Evolutionary conservation across 768 basidiomycete genomes (phyloP).

Genomic region (Tremella fuciformis): DNA sequence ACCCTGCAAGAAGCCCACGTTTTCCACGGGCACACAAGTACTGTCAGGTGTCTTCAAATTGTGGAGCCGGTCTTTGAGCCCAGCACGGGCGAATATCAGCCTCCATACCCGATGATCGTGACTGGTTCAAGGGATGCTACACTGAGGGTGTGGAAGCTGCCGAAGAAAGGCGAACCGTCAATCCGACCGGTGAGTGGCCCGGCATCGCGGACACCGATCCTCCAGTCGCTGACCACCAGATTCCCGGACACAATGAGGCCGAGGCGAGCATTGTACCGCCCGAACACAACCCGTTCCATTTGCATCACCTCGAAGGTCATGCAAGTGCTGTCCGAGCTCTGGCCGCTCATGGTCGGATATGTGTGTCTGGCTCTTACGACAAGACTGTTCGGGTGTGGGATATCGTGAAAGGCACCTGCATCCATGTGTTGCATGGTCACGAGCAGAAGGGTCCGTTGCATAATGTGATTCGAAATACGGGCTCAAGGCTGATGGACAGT

Average conservation of each 20-base stretch:
- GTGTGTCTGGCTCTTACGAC: slow-evolving; percentile 95
- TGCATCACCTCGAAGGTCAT: slow-evolving; percentile 79
- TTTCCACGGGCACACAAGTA: slow-evolving; percentile 94
- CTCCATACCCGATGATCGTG: slow-evolving; percentile 68
- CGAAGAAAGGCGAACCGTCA: slow-evolving; percentile 63
- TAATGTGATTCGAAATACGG: neutral
- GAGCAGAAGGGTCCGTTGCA: slow-evolving; percentile 74
- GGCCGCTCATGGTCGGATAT: slow-evolving; percentile 81
- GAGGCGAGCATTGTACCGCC: slow-evolving; percentile 19
- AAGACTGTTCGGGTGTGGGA: slow-evolving; percentile 95
- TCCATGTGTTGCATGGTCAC: slow-evolving; percentile 78
- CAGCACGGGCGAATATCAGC: slow-evolving; percentile 64
- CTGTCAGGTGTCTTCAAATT: slow-evolving; percentile 91
- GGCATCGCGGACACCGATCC: neutral
- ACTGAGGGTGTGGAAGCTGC: slow-evolving; percentile 66
- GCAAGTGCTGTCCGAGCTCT: slow-evolving; percentile 86
- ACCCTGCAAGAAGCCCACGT: slow-evolving; percentile 82
- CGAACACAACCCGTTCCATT: slow-evolving; percentile 80
- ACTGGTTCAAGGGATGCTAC: slow-evolving; percentile 70
- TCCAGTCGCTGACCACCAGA: slow-evolving; percentile 1
- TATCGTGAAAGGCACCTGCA: slow-evolving; percentile 74
- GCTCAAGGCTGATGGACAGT: slow-evolving; percentile 57
- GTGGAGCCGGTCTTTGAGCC: slow-evolving; percentile 88
- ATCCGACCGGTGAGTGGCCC: slow-evolving; percentile 16
- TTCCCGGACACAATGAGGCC: slow-evolving; percentile 9